Conservation (phyloP, 163 green algal species). For the Coccomyxa subellipsoidea region DNA sequence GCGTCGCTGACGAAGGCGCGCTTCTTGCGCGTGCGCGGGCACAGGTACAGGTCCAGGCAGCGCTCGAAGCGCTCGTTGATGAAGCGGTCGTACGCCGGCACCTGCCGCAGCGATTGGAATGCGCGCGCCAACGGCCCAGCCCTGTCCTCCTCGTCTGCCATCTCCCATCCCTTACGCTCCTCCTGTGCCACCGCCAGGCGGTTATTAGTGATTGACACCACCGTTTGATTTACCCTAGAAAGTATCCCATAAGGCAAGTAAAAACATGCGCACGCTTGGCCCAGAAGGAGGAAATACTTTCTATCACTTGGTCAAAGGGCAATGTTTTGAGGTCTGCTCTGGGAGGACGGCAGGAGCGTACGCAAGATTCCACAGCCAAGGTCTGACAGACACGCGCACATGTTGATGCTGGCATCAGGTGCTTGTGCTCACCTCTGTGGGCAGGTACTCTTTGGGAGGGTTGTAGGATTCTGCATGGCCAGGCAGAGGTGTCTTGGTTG, state of each 20-base stretch:
- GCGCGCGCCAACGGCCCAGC: conserved; percentile 66
- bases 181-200: conserved; percentile 48
- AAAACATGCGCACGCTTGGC: too few relatives aligned
- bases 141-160: conserved; percentile 76
- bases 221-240: too few relatives aligned
- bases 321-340: too few relatives aligned
- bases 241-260: too few relatives aligned
- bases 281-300: too few relatives aligned
- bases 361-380: too few relatives aligned
- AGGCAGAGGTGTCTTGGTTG: conserved; percentile 85
- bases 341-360: too few relatives aligned
- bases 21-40: conserved; percentile 68
- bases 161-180: conserved; percentile 62
- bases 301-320: too few relatives aligned
- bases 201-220: too few relatives aligned
- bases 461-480: conserved; percentile 96
- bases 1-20: conserved; percentile 58
- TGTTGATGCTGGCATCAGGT: too few relatives aligned
- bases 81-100: conserved; percentile 87
- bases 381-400: too few relatives aligned
- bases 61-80: conserved; percentile 96
- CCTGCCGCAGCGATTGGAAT: conserved; percentile 69
- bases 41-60: conserved; percentile 97
- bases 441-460: conserved; percentile 90
- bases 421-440: conserved; percentile 58